phyloP scores from a whole-genome alignment of 2,329 filamentous ascomycete genomes.

The Penicillium carneum region DNA sequence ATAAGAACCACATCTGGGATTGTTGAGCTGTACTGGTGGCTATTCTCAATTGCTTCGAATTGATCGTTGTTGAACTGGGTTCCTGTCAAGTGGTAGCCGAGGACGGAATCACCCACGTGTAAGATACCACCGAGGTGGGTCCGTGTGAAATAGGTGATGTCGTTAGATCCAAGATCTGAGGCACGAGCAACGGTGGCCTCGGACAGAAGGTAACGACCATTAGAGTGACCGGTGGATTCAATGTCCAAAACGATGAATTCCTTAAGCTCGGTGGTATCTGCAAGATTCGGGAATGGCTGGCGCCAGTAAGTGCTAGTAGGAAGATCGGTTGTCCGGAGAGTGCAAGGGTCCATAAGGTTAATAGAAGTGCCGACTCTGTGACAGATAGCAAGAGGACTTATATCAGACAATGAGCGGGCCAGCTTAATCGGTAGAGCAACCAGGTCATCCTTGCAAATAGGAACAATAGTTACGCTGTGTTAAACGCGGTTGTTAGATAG shows the following conservation, averaged over 20 bases:
- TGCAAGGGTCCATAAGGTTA: slow-evolving; percentile 87
- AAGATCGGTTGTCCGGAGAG: slow-evolving; percentile 88
- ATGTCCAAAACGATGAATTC: slow-evolving; percentile 97
- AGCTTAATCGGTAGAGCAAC: slow-evolving; percentile 91
- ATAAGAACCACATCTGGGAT: slow-evolving; percentile 94
- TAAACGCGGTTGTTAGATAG: no score
- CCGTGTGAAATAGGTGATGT: slow-evolving; percentile 85
- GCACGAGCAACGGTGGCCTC: slow-evolving; percentile 89
- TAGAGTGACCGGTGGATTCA: slow-evolving; percentile 75
- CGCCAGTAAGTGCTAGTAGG: slow-evolving; percentile 87
- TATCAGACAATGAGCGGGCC: slow-evolving; percentile 86
- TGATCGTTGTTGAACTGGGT: slow-evolving; percentile 91
- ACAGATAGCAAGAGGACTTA: slow-evolving; percentile 84
- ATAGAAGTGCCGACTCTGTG: slow-evolving; percentile 86
- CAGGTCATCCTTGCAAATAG: slow-evolving; percentile 95
- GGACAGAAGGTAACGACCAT: slow-evolving; percentile 82
- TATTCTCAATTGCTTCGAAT: slow-evolving; percentile 81
- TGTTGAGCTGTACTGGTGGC: slow-evolving; percentile 74
- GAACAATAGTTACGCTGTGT: slow-evolving; percentile 72
- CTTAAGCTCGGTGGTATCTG: slow-evolving; percentile 82
- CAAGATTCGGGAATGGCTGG: slow-evolving; percentile 80
- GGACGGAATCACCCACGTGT: slow-evolving; percentile 85
- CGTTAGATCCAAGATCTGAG: slow-evolving; percentile 83
- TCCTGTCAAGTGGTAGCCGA: slow-evolving; percentile 91
- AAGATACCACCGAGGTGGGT: slow-evolving; percentile 88